A percentile compares a stretch with the other conserved stretches of the same genome.
Evolutionary conservation across 1,139 yeast genomes (phyloP).

Genomic region (Kazachstania sp.): DNA sequence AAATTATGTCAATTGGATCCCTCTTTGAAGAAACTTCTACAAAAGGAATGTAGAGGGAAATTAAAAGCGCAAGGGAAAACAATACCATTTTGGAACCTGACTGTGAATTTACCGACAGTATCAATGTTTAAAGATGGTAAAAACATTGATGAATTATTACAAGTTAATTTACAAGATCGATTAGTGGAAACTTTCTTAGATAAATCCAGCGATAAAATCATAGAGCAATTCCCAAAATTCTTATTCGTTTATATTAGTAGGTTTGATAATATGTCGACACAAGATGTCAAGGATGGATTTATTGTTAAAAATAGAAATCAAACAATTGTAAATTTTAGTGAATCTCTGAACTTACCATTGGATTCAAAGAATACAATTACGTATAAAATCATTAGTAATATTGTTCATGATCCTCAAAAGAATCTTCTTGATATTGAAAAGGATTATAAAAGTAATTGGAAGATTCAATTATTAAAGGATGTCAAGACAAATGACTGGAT

Average conservation of each 20-base stretch:
- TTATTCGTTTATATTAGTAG: conserved; percentile 53
- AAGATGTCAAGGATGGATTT: conserved; percentile 19
- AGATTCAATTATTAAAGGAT: conserved; percentile 41
- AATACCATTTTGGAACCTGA: conserved; percentile 50
- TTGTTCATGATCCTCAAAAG: conserved; percentile 37
- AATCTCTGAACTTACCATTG: conserved; percentile 24
- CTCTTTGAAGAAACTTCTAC: conserved; percentile 18
- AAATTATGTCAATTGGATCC: conserved; percentile 37
- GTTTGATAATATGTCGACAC: conserved; percentile 31
- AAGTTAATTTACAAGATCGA: conserved; percentile 41
- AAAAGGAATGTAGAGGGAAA: conserved; percentile 45
- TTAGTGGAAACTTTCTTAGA: conserved; percentile 24
- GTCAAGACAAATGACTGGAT: conserved; percentile 41
- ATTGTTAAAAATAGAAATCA: conserved; percentile 43
- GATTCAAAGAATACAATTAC: conserved; percentile 10
- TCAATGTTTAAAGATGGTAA: conserved; percentile 46
- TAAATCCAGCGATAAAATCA: background rate
- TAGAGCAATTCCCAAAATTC: conserved; percentile 40
- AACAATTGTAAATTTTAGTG: conserved; percentile 56
- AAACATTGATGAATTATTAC: conserved; percentile 40
- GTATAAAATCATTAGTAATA: conserved; percentile 45
- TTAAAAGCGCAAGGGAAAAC: conserved; percentile 28
- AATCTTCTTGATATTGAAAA: conserved; percentile 13
- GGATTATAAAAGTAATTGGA: conserved; percentile 39
- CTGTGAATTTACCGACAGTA: conserved; percentile 50